A percentile compares a stretch with the other conserved stretches of the same genome.
Evolutionary conservation across 768 basidiomycete species (phyloP).

Genomic region (Lactifluus volemus): DNA sequence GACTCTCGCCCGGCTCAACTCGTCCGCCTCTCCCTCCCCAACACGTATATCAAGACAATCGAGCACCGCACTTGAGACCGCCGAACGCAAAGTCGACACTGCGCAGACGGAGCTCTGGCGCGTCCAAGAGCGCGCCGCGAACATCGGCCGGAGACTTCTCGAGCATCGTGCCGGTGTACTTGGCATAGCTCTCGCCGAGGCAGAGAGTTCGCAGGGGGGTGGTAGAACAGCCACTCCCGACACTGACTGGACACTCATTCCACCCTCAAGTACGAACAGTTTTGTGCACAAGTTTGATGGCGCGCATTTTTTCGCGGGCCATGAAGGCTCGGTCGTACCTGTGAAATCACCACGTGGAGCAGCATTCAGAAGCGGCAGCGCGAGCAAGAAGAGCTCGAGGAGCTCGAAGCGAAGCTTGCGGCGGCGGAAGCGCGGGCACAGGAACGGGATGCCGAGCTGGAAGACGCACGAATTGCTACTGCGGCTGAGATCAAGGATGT

Average conservation of each 20-base stretch:
- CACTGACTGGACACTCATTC: constrained; percentile 26
- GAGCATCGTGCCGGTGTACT: constrained; percentile 83
- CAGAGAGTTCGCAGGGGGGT: constrained; percentile 26
- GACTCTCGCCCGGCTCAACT: constrained; percentile 62
- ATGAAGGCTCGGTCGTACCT: constrained; percentile 59
- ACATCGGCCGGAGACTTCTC: constrained; percentile 54
- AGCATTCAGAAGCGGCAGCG: constrained; percentile 22
- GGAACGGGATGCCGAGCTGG: constrained; percentile 44
- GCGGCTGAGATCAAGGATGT: constrained; percentile 41
- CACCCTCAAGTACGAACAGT: constrained; percentile 31
- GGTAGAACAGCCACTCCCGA: constrained; percentile 43
- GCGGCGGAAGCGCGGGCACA: constrained; percentile 49
- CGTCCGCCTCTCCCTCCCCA: constrained; percentile 28
- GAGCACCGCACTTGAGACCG: constrained; percentile 59
- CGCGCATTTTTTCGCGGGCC: constrained; percentile 78
- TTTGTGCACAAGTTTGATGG: constrained; percentile 64
- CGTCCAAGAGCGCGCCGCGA: constrained; percentile 53
- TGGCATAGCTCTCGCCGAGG: constrained; percentile 44
- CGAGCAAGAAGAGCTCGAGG: constrained; percentile 34
- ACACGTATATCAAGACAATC: constrained; percentile 56
- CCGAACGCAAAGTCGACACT: constrained; percentile 62
- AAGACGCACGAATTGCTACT: constrained; percentile 35
- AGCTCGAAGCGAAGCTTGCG: constrained; percentile 60
- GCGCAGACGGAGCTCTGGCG: constrained; percentile 67
- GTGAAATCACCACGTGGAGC: constrained; percentile 9